Evolutionary conservation across 2,329 filamentous ascomycete species (phyloP), one percentile per base, ranked within the genome.

Genomic region (Fonsecaea pedrosoi): DNA sequence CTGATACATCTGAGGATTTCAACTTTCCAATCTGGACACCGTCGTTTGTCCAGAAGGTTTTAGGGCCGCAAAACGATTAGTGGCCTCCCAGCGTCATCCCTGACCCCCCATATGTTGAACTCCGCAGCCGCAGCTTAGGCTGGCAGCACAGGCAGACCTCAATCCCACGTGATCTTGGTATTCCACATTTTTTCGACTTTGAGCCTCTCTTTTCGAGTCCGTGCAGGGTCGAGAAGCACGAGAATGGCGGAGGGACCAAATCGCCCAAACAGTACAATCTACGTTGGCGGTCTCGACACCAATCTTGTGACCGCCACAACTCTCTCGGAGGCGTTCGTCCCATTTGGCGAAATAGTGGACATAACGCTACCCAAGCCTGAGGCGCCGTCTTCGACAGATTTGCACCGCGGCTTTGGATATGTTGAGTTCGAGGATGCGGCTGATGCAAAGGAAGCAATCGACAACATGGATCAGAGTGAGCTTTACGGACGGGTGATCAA

Each of bases 391-490:
- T 88, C 90, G 6, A 88, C 86, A 56, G 92, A 96, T 48, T 82
- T 88, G 35, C 95, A 99, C 78, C 86, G 94, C 60, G 95, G 96
- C 0, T 99, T 98, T 78, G 95, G 94, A 66, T 98, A 99, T 77
- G 92, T 99, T 59, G 95, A 99, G 76, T 99, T 92, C 75, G 93
- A 97, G 74, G 86, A 92, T 65, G 85, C 88, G 12, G 87, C 90
- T 65, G 95, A 99, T 79, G 94, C 94, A 34, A 89, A 89, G 75
- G 94, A 98, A 80, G 95, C 95, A 59, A 97, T 99, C 78, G 93
- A 98, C 84, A 99, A 99, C 77, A 98, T 99, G 94, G 92, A 99
- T 77, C 93, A 97, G 78, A 91, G 94, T 68, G 94, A 98, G 81
- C 86, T 99, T 54, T 98, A 94, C 77, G 96, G 95, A 10, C 88